phyloP scores from a whole-genome alignment of 2,329 filamentous ascomycete species.

The Apiospora arundinis region DNA sequence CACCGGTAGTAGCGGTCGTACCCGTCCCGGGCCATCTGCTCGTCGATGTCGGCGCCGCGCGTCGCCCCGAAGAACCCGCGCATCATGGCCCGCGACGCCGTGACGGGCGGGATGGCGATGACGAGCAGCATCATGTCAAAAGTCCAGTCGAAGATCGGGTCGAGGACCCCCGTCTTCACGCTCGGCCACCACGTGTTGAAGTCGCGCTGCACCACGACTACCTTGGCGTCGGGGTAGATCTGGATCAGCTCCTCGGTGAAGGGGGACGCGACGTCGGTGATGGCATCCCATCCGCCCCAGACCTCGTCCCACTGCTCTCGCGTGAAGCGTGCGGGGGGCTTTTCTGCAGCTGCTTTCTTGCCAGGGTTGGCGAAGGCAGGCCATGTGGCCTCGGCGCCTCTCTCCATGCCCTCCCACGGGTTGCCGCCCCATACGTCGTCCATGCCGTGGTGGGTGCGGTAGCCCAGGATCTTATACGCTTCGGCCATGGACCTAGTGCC shows the following conservation, averaged over 20 bases:
- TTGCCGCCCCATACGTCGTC: conserved; percentile 27
- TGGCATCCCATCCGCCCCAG: conserved; percentile 29
- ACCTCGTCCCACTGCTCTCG: conserved; percentile 26
- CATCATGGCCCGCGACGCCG: conserved; percentile 25
- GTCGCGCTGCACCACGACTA: conserved; percentile 33
- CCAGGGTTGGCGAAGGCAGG: conserved; percentile 19
- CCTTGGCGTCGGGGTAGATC: conserved; percentile 33
- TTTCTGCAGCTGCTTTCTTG: neutral
- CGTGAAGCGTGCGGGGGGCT: conserved; percentile 3
- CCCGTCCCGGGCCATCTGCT: conserved; percentile 54
- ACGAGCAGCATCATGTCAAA: conserved; percentile 1
- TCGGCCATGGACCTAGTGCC: conserved; percentile 28
- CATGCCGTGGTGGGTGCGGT: conserved; percentile 22
- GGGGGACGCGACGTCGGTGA: conserved; percentile 30
- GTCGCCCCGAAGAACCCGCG: conserved; percentile 23
- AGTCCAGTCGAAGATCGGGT: conserved; percentile 28
- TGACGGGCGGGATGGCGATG: conserved; percentile 34
- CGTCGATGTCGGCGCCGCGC: conserved; percentile 68
- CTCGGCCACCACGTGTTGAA: conserved; percentile 34
- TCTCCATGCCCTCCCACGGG: conserved; percentile 27
- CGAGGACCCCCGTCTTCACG: conserved; percentile 31
- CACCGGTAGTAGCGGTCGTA: conserved; percentile 31
- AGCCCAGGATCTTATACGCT: conserved; percentile 27
- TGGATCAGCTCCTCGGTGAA: conserved; percentile 30
- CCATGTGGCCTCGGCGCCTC: conserved; percentile 28